A percentile compares a stretch with the other conserved stretches of the same genome.
phyloP scores from a whole-genome alignment of 2,329 filamentous ascomycete species.

The Scortechinia acanthostroma region DNA sequence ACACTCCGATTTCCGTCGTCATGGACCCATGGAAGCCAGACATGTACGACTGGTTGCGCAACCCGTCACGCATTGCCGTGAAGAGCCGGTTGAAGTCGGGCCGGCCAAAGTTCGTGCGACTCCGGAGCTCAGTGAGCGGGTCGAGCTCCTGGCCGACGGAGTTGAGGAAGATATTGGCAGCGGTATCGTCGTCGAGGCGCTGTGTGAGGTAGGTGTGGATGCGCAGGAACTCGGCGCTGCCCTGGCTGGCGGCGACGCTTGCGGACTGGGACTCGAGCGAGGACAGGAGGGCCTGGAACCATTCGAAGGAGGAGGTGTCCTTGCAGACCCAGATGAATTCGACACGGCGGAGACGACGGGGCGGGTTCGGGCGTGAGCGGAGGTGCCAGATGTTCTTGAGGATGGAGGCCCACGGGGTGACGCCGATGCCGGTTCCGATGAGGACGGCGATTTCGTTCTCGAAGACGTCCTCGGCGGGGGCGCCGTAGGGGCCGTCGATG shows the following conservation, averaged over 20 bases:
- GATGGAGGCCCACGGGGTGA: conserved; percentile 80
- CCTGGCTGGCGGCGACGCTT: conserved; percentile 59
- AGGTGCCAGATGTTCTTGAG: conserved; percentile 98
- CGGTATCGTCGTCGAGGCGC: conserved; percentile 81
- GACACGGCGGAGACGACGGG: conserved; percentile 80
- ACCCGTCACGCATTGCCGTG: conserved; percentile 77
- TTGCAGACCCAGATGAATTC: conserved; percentile 99
- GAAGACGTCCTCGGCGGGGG: conserved; percentile 94
- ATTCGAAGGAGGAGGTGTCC: conserved; percentile 91
- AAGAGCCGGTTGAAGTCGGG: conserved; percentile 83
- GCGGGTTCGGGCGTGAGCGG: conserved; percentile 81
- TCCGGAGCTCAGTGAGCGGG: conserved; percentile 83
- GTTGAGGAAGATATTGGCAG: conserved; percentile 95
- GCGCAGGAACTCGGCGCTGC: conserved; percentile 78
- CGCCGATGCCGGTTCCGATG: conserved; percentile 79
- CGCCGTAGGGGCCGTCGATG: conserved; percentile 92
- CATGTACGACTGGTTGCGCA: conserved; percentile 79
- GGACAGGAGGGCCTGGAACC: conserved; percentile 91
- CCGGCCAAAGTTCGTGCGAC: conserved; percentile 87
- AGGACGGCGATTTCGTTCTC: conserved; percentile 83
- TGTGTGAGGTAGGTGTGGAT: conserved; percentile 98
- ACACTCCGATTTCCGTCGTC: conserved; percentile 85
- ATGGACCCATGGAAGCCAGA: conserved; percentile 70
- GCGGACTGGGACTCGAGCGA: conserved; percentile 82
- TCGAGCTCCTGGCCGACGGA: conserved; percentile 82